Conservation (phyloP, 306 rosid genomes). For the Lagenaria siceraria region DNA sequence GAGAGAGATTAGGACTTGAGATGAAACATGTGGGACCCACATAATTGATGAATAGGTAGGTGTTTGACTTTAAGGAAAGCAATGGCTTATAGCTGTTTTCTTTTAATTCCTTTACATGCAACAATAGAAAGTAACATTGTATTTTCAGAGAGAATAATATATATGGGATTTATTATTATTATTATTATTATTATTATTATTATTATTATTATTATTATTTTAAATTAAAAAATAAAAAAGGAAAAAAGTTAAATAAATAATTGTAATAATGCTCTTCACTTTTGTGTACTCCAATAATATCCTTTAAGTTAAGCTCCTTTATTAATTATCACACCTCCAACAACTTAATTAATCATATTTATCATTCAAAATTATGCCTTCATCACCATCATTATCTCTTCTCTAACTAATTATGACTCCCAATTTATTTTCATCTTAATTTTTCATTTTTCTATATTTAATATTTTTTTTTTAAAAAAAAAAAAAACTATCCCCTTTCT, state of each 20-base stretch:
- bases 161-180: background rate
- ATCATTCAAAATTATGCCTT: background rate
- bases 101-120: background rate
- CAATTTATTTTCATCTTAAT: background rate
- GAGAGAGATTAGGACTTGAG: background rate
- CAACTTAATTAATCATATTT: background rate
- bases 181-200: no score
- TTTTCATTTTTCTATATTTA: background rate
- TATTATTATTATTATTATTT: no score
- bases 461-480: no score
- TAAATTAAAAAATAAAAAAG: background rate
- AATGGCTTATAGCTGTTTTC: conserved; percentile 17
- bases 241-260: background rate
- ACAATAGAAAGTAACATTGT: background rate
- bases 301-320: background rate
- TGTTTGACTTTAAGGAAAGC: conserved; percentile 29
- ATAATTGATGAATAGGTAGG: background rate
- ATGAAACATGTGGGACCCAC: conserved; percentile 1
- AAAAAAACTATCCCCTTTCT: background rate
- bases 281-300: conserved; percentile 4
- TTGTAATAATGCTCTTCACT: background rate
- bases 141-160: background rate
- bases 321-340: background rate
- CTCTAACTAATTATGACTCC: background rate
- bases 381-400: background rate